Evolutionary conservation across 306 rosid species (phyloP).

Genomic region (Corylus heterophylla): DNA sequence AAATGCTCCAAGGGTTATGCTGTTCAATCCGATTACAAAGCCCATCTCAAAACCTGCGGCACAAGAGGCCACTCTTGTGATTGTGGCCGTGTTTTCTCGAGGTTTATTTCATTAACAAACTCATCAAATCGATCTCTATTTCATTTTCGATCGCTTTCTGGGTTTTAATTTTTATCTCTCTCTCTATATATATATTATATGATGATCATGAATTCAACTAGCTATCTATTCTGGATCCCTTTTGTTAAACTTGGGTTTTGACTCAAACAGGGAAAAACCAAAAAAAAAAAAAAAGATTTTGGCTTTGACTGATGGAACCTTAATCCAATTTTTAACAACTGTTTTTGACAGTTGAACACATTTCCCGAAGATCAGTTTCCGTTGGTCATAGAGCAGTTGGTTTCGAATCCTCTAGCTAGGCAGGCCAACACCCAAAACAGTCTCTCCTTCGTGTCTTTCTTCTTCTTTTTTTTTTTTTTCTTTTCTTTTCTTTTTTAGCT

Average conservation of each 20-base stretch:
- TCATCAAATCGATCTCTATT: neutral
- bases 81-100: conserved; percentile 94
- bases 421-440: conserved; percentile 27
- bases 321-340: conserved; percentile 42
- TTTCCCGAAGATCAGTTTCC: conserved; percentile 57
- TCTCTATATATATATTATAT: no score
- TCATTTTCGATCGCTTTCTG: conserved; percentile 12
- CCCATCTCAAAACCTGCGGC: conserved; percentile 97
- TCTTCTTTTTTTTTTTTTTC: neutral
- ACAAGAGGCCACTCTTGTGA: conserved; percentile 97
- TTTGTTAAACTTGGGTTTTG: conserved; percentile 51
- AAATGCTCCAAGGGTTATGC: conserved; percentile 90
- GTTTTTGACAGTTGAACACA: conserved; percentile 56
- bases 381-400: conserved; percentile 35
- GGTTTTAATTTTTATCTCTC: neutral
- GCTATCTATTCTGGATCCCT: neutral
- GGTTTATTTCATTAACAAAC: conserved; percentile 33
- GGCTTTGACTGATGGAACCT: conserved; percentile 59
- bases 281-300: conserved; percentile 16
- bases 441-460: conserved; percentile 3
- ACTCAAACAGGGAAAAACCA: conserved; percentile 32
- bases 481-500: neutral
- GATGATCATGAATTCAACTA: conserved; percentile 14
- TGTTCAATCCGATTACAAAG: conserved; percentile 95
- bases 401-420: conserved; percentile 23